Evolutionary conservation across 768 basidiomycete species (phyloP), one percentile per base, ranked within the genome.

Genomic region (Russula earlei): DNA sequence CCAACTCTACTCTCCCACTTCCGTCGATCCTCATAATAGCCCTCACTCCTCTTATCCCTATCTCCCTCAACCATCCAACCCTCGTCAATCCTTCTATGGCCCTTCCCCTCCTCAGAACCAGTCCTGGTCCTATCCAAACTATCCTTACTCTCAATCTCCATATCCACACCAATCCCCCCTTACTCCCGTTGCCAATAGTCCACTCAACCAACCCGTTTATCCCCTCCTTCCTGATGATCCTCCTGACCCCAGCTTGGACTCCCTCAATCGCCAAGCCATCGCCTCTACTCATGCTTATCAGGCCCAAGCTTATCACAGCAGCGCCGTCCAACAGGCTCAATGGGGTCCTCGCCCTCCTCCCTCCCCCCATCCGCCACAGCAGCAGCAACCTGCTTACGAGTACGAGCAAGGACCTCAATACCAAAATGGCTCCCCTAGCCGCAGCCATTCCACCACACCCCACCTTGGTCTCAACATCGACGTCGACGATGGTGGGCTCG

Each of bases 261-360:
- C 69, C 22, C 63, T 73, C 38, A 70, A 74, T 17, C 74, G 71
- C 52, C 71, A 76, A 34, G 82, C 81, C 3, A 76, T 88, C 49
- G 85, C 86, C 4, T 81, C 85, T 42, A 84, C 86, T 10, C 88
- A 91, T 67, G 83, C 85, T 34, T 90, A 89, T 71, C 89, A 88
- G 65, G 81, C 83, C 8, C 85, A 90, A 67, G 76, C 87, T 44
- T 82, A 82, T 63, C 70, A 69, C 55, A 79, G 75, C 63, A 74
- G 68, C 45, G 65, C 63, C 15, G 69, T 68, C 24, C 66, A 64
- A 24, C 58, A 61, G 37, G 42, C 19, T 24, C 45, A 38, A 59
- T 64, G 47, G 55, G 61, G 33, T 61, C 64, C 43, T 43, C 62
- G 53, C 64, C 71, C 57, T 6, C 52, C 47, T 11, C 49, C n/a